Base-by-base conservation (phyloP, 306 rosid genomes). In the Calophaca sinica region DNA sequence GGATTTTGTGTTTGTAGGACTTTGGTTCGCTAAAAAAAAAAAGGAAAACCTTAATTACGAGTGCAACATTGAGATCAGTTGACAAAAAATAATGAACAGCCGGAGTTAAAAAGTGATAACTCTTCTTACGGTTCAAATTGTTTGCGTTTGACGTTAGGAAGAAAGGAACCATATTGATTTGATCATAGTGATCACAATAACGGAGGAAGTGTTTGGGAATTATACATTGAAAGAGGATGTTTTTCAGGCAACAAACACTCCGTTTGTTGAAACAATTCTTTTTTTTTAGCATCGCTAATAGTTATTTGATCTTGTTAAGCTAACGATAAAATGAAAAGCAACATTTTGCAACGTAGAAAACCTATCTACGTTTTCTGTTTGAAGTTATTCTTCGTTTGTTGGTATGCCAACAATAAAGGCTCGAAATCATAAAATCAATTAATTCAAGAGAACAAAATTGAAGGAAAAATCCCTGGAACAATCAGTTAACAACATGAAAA, bases 401-500 rank as follows among this genome's bases (percentile, higher is more conserved):
- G 3, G 58, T 45, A 44, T 13, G 80, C 31, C 28, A 65, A 12
- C 66, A 65, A 42, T 2, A 28, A 32, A 55, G 11, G 11, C 9
- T 46, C 15, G 4, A 35, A 71, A 61, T 58, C 33, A 58, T 20
- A 7, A 68, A 53, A 57, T 26, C 8, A 77, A 33, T 7, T 6
- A 15, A 49, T 4, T 3, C 31, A 44, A 0, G 20, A 1, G 35
- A 29, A 20, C 51, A 77, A 45, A 76, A 68, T 59, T 46, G 9
- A 68, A 26, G 49, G 20, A 3, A 67, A 76, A 77, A 77, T 57
- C 28, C 5, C 50, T 1, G 60, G 11, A 41, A 8, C 44, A 42
- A 39, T 54, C 39, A 39, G 63, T 39, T 55, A 35, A 20, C 28
- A 76, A 35, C 52, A 46, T 11, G 28, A 32, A 76, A 66, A 32